A percentile compares a stretch with the other conserved stretches of the same genome.
phyloP scores from a whole-genome alignment of 2,329 filamentous ascomycete species.

The Diaporthe capsici region DNA sequence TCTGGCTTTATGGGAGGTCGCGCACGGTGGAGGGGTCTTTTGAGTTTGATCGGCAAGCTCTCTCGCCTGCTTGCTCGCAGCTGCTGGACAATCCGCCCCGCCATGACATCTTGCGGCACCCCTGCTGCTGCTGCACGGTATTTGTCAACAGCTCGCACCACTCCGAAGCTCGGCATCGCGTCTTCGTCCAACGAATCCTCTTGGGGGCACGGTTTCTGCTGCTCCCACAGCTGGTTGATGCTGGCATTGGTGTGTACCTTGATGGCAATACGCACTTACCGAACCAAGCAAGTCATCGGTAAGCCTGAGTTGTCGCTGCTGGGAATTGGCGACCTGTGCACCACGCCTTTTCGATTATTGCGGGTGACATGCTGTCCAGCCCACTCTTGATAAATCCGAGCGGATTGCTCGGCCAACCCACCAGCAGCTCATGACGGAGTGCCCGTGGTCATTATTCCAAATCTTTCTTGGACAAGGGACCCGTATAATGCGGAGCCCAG shows the following conservation, averaged over 20 bases:
- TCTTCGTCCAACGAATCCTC: not conserved
- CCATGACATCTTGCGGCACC: constrained; percentile 34
- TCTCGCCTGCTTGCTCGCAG: not conserved
- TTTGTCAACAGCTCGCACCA: constrained; percentile 31
- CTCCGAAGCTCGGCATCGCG: constrained; percentile 25
- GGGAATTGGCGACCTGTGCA: not conserved
- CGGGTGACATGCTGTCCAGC: not conserved
- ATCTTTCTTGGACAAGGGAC: not conserved
- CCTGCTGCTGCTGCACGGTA: constrained; percentile 24
- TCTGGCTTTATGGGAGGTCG: constrained; percentile 15
- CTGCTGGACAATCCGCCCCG: constrained; percentile 19
- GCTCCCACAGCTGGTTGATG: not conserved
- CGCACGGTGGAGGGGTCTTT: constrained; percentile 34
- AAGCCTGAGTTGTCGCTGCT: not conserved
- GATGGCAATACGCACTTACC: constrained; percentile 6
- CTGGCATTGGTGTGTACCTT: constrained; percentile 1
- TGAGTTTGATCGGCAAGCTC: constrained; percentile 34
- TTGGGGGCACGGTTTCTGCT: not conserved
- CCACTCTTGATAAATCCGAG: constrained; percentile 15
- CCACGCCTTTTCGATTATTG: not conserved
- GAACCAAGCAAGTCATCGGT: not conserved
- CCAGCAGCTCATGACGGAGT: constrained; percentile 2
- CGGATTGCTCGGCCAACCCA: not conserved
- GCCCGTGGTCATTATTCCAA: not conserved
- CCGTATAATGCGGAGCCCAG: not conserved